Evolutionary conservation across 805 yeast species (phyloP), one percentile per base, ranked within the genome.

Genomic region (Cyberlindnera bimundalis): DNA sequence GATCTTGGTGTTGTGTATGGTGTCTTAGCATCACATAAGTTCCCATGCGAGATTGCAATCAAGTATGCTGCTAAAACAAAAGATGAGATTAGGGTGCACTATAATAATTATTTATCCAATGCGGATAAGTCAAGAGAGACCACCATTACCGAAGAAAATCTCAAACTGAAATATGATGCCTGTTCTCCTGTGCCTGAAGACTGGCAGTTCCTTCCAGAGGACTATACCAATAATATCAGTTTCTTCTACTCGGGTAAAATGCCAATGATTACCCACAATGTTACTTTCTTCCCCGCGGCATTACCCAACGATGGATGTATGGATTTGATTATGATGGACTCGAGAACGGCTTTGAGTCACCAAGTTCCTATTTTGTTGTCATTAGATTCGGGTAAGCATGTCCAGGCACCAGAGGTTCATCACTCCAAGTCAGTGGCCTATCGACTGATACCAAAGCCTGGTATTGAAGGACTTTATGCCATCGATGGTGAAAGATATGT

Each of bases 401-500:
- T 87, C n/a, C 65, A 76, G 57, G 71, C 74, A 25, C 76, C 79
- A 2, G 76, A 78, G 26, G 78, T 86, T 2, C 68, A 73, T 13
- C 95, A 91, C 60, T 73, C 84, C n/a, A 91, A 91, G 63, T 75
- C 87, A 13, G 58, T 67, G 37, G 93, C 90, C 1, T 90, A 80
- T 59, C 70, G 91, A 51, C 64, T 91, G 40, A 71, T 76, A 1
- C 98, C 98, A 0, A 70, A 62, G 33, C 53, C 65, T 10, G 56
- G 56, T 5, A 9, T 23, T 14, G 61, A 71, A 12, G 68, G 76
- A 29, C 76, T 72, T 46, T 68, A 89, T 12, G 80, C 91, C 8
- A 79, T 91, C 5, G 99, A 91, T 61, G 99, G 99, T 32, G 99
- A 91, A 62, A 70, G 69, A 36, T 88, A 81, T 49, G 89, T 91